Conservation (phyloP, 2,329 filamentous ascomycete species). For the Chaetoscypha palmicola region DNA sequence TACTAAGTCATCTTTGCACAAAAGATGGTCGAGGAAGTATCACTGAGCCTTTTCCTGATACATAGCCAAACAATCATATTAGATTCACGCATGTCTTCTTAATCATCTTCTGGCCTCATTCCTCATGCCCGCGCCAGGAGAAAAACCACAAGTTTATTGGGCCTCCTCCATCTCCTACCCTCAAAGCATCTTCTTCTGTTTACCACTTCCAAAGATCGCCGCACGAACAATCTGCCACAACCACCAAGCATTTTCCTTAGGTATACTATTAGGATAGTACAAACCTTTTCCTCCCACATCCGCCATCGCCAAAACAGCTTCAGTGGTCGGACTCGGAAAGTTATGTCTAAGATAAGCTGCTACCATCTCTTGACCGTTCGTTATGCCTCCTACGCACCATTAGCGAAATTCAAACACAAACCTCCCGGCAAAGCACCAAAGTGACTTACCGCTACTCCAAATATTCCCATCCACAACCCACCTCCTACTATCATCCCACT, state of each 20-base stretch:
- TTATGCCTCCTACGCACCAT: conserved; percentile 36
- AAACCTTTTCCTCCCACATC: conserved; percentile 45
- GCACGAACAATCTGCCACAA: conserved; percentile 36
- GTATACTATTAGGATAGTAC: conserved; percentile 36
- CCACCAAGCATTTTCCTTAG: conserved; percentile 30
- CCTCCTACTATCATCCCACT: conserved; percentile 40
- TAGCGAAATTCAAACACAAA: conserved; percentile 1
- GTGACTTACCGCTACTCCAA: conserved; percentile 42
- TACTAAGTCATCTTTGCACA: no score
- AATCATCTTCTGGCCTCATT: background rate
- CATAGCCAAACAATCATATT: no score
- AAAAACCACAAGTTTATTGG: background rate
- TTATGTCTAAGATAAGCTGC: conserved; percentile 42
- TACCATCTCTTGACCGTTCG: conserved; percentile 50
- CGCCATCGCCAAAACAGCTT: conserved; percentile 38
- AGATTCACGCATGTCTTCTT: no score
- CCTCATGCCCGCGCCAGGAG: background rate
- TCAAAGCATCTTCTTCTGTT: conserved; percentile 12
- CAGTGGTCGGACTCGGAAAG: conserved; percentile 38
- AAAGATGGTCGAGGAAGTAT: no score
- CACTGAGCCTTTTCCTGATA: no score
- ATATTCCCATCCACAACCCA: conserved; percentile 48
- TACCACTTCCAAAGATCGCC: conserved; percentile 25
- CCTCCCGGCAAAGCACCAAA: background rate
- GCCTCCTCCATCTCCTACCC: background rate